Evolutionary conservation across 768 basidiomycete genomes (phyloP), one percentile per base, ranked within the genome.

Genomic region (Tephrocybe rancida): DNA sequence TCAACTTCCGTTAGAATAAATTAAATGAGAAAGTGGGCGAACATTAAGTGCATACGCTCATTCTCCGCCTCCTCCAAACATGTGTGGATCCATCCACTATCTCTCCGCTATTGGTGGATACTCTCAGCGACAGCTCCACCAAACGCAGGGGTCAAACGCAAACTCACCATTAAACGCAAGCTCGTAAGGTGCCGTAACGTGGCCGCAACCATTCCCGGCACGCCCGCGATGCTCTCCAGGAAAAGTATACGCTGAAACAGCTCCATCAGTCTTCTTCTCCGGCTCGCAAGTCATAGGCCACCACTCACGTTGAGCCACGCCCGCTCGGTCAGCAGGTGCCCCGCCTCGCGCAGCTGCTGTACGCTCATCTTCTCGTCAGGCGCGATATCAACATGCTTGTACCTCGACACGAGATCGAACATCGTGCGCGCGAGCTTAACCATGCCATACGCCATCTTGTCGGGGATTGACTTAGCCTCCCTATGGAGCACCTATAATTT

Each of bases 41-140:
- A 91, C 89, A 95, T 90, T 48, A 95, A 78, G 69, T 96, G 94
- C 92, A 97, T 96, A 30, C 96, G 78, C 73, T 99, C 96, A 67
- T 98, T 98, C 66, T 98, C 94, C 11, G 95, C 94, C 73, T 97
- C 96, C 66, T 94, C 89, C 16, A 97, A 74, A 39, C 93, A 82
- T 5, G 93, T 95, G 67, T 95, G 92, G 58, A 97, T 97, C 94
- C 80, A 81, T 62, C 81, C 79, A 59, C 72, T 78, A 61, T 83
- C 81, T 22, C 80, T 75, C 30, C 74, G 75, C 81, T n/a, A n/a
- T n/a, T 82, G 38, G 24, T n/a, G 22, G 50, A 22, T 48, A 56
- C 29, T 21, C 21, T 55, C 57, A 43, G 52, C 48, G 39, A 37
- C 29, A 22, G 21, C 13, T 5, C 5, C n/a, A 18, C n/a, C 11